Evolutionary conservation across 2,329 filamentous ascomycete species (phyloP).

Genomic region (Cucurbitaria berberidis): DNA sequence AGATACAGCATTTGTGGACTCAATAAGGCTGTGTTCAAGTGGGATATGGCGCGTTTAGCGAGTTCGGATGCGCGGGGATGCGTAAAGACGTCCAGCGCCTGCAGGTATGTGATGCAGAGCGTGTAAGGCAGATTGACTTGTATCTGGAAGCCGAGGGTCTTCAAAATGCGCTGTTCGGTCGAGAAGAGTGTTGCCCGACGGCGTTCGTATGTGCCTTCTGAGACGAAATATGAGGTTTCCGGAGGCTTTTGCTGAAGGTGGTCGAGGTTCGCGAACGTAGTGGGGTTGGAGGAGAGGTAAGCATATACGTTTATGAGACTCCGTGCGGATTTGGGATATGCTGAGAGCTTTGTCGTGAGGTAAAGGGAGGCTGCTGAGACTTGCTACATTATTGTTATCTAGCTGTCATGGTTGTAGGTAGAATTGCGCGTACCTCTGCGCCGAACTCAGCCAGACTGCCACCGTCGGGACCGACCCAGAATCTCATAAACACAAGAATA

Average conservation of each 20-base stretch:
- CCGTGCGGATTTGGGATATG: conserved; percentile 75
- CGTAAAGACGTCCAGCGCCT: conserved; percentile 76
- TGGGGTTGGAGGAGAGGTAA: conserved; percentile 72
- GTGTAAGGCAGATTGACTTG: conserved; percentile 86
- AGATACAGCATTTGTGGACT: conserved; percentile 89
- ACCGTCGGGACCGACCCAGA: conserved; percentile 70
- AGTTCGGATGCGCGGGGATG: conserved; percentile 57
- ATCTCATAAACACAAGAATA: conserved; percentile 80
- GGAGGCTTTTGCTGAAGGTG: conserved; percentile 29
- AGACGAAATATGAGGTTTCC: conserved; percentile 61
- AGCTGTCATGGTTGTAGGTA: not conserved
- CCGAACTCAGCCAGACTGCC: conserved; percentile 58
- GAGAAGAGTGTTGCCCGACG: conserved; percentile 68
- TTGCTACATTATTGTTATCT: conserved; percentile 63
- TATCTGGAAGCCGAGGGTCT: conserved; percentile 78
- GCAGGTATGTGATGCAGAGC: conserved; percentile 88
- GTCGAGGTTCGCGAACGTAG: conserved; percentile 58
- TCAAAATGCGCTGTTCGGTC: conserved; percentile 79
- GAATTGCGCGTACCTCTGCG: conserved; percentile 60
- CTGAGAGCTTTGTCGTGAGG: conserved; percentile 81
- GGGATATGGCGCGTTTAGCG: conserved; percentile 70
- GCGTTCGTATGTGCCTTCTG: conserved; percentile 72
- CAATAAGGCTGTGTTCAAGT: conserved; percentile 85
- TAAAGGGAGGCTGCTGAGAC: conserved; percentile 82
- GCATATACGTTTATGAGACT: conserved; percentile 85